phyloP scores from a whole-genome alignment of 1,284 basidiomycete genomes.

The Grifola frondosa region DNA sequence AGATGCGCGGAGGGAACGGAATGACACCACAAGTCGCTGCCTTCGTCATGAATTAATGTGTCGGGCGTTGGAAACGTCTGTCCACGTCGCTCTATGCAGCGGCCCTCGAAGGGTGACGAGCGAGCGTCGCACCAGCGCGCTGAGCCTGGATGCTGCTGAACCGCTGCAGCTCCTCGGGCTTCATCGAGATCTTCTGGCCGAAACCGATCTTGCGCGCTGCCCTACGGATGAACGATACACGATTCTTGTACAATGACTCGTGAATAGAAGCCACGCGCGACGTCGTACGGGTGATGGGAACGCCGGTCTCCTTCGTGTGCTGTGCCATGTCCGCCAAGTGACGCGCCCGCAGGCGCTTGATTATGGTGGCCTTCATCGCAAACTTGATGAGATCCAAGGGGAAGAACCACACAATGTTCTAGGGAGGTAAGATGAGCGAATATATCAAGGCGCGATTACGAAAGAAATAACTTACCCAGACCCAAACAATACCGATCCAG shows the following conservation, averaged over 20 bases:
- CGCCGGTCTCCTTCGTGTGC: conserved; percentile 48
- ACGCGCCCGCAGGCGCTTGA: conserved; percentile 78
- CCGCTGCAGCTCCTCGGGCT: conserved; percentile 80
- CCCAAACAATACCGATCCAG: conserved; percentile 97
- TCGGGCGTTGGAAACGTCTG: background rate
- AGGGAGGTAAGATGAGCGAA: conserved; percentile 11
- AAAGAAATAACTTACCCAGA: conserved; percentile 66
- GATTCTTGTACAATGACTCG: conserved; percentile 93
- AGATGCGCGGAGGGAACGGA: background rate
- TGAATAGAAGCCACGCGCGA: conserved; percentile 90
- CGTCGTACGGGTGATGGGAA: conserved; percentile 83
- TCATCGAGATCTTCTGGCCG: conserved; percentile 76
- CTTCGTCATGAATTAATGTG: background rate
- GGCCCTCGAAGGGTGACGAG: conserved; percentile 72
- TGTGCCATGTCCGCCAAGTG: conserved; percentile 47
- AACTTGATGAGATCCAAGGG: conserved; percentile 97
- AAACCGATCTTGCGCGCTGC: conserved; percentile 85
- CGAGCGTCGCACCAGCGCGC: conserved; percentile 72
- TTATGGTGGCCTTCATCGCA: conserved; percentile 89
- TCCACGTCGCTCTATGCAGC: conserved; percentile 30
- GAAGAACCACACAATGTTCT: conserved; percentile 94
- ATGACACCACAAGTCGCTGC: background rate
- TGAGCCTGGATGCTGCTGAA: conserved; percentile 85
- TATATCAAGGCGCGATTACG: background rate
- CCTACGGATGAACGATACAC: conserved; percentile 85